Evolutionary conservation across 1,139 yeast genomes (phyloP), one percentile per base, ranked within the genome.

Genomic region (Hyphopichia burtonii): DNA sequence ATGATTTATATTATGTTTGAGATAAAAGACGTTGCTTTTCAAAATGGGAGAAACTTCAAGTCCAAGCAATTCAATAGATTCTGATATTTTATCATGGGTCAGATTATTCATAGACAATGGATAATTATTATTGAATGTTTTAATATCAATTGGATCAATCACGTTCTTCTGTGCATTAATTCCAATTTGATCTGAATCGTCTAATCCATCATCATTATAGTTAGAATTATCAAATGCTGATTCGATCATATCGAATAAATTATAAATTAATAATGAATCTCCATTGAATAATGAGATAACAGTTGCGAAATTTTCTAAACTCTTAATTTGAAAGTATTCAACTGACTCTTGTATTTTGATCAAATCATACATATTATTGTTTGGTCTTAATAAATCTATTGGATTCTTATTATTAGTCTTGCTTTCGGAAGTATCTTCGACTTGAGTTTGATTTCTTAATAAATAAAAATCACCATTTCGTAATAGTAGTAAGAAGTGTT

Each of bases 381-480:
- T 52, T 37, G 47, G 44, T 34, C 43, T 50, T 36, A 54, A 39
- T 14, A 50, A 51, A 37, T 48, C 46, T 23, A 50, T 51, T 2
- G 61, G 51, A 20, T 44, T 49, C 42, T 44, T 14, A 9, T 8
- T n/a, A 20, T 32, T 32, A 10, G 3, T 15, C 10, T 18, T 18
- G 4, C 17, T 20, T 19, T 19, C 16, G 11, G 36, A 3, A 3
- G 25, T 4, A 9, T 33, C 25, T 4, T n/a, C 36, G 33, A 36
- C 41, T n/a, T 39, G 25, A 11, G 44, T 27, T 37, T 68, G 70
- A 43, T 66, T 69, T 36, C 66, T 69, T 43, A 73, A 56, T 6
- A 72, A 48, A 48, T 54, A 68, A 16, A 72, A 58, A 23, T 71
- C 76, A 2, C 78, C 78, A 11, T 65, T 61, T 32, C 52, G 54